Conservation (phyloP, 176 grass and related monocot genomes). For the sorghum (Sorghum bicolor) region Sorghum_bicolor_NCBIv3 NC_012878.2:11616501-11617000, state of each 20-base stretch:
- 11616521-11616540: too few species aligned
- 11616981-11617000: background rate
- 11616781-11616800: constrained; percentile 35
- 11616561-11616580: too few species aligned
- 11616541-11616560: too few species aligned
- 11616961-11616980: background rate
- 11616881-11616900: constrained; percentile 71
- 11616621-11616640: too few species aligned
- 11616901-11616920: constrained; percentile 13
- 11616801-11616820: background rate
- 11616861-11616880: constrained; percentile 67
- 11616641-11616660: too few species aligned
- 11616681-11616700: too few species aligned
- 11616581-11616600: too few species aligned
- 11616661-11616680: too few species aligned
- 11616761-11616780: background rate
- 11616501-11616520: too few species aligned
- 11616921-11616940: background rate
- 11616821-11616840: constrained; percentile 37
- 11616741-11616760: background rate
- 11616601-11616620: too few species aligned
- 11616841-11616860: constrained; percentile 34
- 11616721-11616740: too few species aligned
- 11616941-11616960: background rate
- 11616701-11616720: too few species aligned